Evolutionary conservation across 2,329 filamentous ascomycete genomes (phyloP).

Genomic region (Tolypocladium ophioglossoides): DNA sequence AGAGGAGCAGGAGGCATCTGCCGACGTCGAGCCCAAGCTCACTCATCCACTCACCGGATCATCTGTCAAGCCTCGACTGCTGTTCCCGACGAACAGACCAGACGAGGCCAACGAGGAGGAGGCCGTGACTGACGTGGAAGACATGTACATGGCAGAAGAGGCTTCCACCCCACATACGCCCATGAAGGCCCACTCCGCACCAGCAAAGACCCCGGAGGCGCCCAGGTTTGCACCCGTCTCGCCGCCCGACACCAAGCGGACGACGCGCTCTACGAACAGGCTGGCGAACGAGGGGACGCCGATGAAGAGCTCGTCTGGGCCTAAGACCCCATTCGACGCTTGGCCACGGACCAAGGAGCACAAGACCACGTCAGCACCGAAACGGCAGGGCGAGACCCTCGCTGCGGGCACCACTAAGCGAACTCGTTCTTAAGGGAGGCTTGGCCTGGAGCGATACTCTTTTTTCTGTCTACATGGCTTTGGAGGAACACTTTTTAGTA

Average conservation of each 20-base stretch:
- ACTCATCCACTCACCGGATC: slow-evolving; percentile 49
- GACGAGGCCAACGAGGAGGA: slow-evolving; percentile 43
- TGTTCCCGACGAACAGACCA: slow-evolving; percentile 49
- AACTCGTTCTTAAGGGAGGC: slow-evolving; percentile 18
- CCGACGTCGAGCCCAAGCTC: slow-evolving; percentile 23
- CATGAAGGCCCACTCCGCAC: slow-evolving; percentile 18
- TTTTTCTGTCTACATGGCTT: background rate
- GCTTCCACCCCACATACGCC: slow-evolving; percentile 22
- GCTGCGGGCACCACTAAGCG: slow-evolving; percentile 22
- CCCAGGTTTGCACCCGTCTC: slow-evolving; percentile 47
- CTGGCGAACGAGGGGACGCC: slow-evolving; percentile 31
- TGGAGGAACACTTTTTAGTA: background rate
- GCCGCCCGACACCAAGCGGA: slow-evolving; percentile 51
- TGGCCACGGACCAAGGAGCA: slow-evolving; percentile 56
- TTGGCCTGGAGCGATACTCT: background rate
- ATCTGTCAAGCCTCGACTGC: slow-evolving; percentile 59
- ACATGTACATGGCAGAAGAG: slow-evolving; percentile 19
- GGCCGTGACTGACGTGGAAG: slow-evolving; percentile 48
- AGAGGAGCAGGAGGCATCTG: slow-evolving; percentile 19
- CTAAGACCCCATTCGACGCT: slow-evolving; percentile 52
- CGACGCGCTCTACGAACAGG: slow-evolving; percentile 46
- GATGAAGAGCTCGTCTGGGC: slow-evolving; percentile 23
- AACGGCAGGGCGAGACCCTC: slow-evolving; percentile 27
- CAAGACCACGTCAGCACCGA: slow-evolving; percentile 30
- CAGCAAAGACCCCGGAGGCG: slow-evolving; percentile 38